Evolutionary conservation across 208 protist genomes (phyloP).

Genomic region (Tritrichomonas foetus): DNA sequence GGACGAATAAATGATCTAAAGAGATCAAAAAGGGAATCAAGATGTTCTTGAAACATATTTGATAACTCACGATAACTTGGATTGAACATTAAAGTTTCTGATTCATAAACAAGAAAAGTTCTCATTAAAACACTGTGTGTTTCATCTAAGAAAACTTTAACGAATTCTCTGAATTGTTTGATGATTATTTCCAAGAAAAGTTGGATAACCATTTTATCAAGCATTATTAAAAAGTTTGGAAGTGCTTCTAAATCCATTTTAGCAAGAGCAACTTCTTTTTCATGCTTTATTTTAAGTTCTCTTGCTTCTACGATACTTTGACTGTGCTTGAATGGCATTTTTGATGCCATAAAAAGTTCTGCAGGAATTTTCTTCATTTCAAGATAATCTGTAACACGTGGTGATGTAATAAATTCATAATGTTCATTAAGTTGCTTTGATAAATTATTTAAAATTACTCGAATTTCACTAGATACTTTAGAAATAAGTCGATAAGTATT

Average conservation of each 20-base stretch:
- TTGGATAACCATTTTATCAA: conserved; percentile 11
- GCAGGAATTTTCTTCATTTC: neutral
- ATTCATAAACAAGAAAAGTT: neutral
- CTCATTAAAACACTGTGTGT: neutral
- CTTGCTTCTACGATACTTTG: neutral
- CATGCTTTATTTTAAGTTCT: neutral
- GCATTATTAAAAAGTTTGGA: neutral
- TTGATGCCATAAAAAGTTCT: neutral
- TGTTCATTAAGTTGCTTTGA: conserved; percentile 9
- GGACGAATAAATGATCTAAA: neutral
- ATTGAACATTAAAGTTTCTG: neutral
- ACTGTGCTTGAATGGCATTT: neutral
- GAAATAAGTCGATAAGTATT: neutral
- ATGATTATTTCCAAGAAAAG: neutral
- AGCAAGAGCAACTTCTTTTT: neutral
- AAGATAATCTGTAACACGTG: neutral
- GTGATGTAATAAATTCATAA: neutral
- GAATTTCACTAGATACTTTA: neutral
- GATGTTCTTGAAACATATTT: neutral
- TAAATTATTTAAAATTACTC: neutral
- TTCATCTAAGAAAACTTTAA: neutral
- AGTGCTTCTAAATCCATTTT: neutral
- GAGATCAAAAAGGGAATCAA: neutral
- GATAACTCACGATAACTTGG: neutral
- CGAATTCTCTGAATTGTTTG: neutral